phyloP scores from a whole-genome alignment of 2,329 filamentous ascomycete genomes.

The Apiospora koreana region DNA sequence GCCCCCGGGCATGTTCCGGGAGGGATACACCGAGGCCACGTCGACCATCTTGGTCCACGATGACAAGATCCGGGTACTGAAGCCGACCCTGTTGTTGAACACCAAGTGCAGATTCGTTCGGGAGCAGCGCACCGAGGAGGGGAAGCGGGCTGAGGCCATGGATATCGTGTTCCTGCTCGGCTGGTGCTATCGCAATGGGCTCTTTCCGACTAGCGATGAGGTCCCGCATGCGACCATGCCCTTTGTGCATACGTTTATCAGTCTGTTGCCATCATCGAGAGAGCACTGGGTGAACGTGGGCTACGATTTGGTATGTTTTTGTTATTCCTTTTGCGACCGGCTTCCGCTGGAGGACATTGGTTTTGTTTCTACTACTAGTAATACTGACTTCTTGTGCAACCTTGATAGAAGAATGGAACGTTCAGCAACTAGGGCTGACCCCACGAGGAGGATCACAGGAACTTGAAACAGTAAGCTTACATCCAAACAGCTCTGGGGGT shows the following conservation, averaged over 20 bases:
- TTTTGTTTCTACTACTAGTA: background rate
- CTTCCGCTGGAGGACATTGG: background rate
- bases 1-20: constrained; percentile 11
- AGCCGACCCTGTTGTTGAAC: constrained; percentile 10
- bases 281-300: constrained; percentile 2
- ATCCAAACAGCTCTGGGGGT: too few relatives aligned
- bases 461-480: too few relatives aligned
- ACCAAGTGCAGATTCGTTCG: constrained; percentile 9
- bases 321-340: background rate
- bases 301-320: background rate
- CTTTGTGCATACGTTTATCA: background rate
- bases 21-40: constrained; percentile 7
- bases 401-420: background rate
- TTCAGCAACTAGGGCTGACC: too few relatives aligned
- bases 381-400: background rate
- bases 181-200: background rate
- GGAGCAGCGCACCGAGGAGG: background rate
- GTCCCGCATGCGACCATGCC: background rate
- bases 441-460: too few relatives aligned
- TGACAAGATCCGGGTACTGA: background rate
- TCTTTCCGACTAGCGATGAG: background rate
- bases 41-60: background rate
- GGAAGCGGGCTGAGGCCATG: background rate
- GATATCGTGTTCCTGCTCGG: constrained; percentile 13
- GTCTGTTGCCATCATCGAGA: background rate